Percentiles rank a stretch among this genome's conserved stretches.
Evolutionary conservation across 2,329 filamentous ascomycete species (phyloP).

Genomic region (Amphichorda felina): DNA sequence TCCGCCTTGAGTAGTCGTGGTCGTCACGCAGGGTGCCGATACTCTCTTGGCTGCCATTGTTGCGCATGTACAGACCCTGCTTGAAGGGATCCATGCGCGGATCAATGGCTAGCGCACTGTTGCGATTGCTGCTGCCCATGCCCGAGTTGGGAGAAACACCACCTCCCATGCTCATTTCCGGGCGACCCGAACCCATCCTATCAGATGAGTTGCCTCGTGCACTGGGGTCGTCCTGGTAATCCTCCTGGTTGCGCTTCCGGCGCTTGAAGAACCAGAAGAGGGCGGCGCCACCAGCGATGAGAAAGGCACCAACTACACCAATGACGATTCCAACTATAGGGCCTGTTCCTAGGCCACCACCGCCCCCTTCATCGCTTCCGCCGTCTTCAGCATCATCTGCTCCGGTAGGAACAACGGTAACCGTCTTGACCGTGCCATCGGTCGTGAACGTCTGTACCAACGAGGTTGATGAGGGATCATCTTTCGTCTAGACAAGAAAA

Average conservation of each 20-base stretch:
- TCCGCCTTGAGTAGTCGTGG: constrained; percentile 51
- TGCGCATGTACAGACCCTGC: constrained; percentile 42
- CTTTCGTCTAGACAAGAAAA: not conserved
- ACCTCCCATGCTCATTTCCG: constrained; percentile 24
- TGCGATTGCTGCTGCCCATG: constrained; percentile 32
- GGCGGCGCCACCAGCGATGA: constrained; percentile 20
- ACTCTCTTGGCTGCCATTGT: constrained; percentile 50
- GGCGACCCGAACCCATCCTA: constrained; percentile 29
- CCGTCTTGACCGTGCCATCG: constrained; percentile 39
- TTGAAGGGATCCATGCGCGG: constrained; percentile 52
- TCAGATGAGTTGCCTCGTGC: constrained; percentile 39
- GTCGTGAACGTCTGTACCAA: constrained; percentile 40
- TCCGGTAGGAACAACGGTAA: constrained; percentile 38
- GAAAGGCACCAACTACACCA: constrained; percentile 33
- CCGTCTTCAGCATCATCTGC: constrained; percentile 9
- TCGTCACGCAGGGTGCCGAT: constrained; percentile 52
- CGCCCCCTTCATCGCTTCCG: constrained; percentile 7
- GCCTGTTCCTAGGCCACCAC: constrained; percentile 22
- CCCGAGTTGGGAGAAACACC: constrained; percentile 17
- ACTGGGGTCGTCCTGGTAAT: constrained; percentile 31
- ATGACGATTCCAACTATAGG: constrained; percentile 40
- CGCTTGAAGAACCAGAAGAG: constrained; percentile 30
- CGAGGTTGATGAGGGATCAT: constrained; percentile 15
- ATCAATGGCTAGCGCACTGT: constrained; percentile 44
- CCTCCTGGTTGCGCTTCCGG: constrained; percentile 29